Conservation (phyloP, 106 monocot genomes). For the Ottelia alismoides region DNA sequence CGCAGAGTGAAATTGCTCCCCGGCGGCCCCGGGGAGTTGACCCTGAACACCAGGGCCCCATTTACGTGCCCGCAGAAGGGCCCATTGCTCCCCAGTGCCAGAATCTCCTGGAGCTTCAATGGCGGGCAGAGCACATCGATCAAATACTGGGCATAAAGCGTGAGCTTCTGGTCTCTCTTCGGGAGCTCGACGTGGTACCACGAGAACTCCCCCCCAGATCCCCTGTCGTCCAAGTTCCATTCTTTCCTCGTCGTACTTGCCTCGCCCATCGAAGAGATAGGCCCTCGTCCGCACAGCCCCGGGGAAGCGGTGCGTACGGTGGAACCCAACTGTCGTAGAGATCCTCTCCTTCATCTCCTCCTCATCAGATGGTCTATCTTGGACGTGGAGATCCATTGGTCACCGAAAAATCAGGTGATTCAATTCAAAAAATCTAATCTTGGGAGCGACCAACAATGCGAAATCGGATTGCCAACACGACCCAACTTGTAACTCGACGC, state of each 20-base stretch:
- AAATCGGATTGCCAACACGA: too few species aligned
- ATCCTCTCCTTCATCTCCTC: conserved; percentile 7
- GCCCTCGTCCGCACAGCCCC: conserved; percentile 23
- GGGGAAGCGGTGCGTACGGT: not conserved
- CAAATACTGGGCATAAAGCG: conserved; percentile 54
- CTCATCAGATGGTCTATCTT: too few species aligned
- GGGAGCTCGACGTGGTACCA: conserved; percentile 98
- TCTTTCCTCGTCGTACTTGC: conserved; percentile 27
- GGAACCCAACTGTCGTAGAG: not conserved
- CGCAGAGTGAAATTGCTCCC: conserved; percentile 53
- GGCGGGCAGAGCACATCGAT: conserved; percentile 85
- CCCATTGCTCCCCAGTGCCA: conserved; percentile 72
- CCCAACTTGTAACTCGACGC: too few species aligned
- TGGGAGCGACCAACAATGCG: too few species aligned
- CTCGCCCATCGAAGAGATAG: conserved; percentile 42
- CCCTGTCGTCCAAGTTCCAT: conserved; percentile 33
- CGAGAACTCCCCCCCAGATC: conserved; percentile 21
- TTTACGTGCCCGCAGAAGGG: conserved; percentile 66
- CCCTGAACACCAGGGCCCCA: conserved; percentile 64
- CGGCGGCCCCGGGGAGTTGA: conserved; percentile 77
- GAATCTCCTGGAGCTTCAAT: conserved; percentile 86
- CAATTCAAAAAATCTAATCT: too few species aligned
- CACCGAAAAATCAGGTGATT: too few species aligned
- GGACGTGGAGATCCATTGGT: too few species aligned
- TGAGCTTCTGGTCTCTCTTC: conserved; percentile 42